A percentile compares a stretch with the other conserved stretches of the same genome.
These are phyloP conservation scores for Ustilago lituana DNA, from an alignment of 1,284 basidiomycete species.

Conservation along the genomic window DNA sequence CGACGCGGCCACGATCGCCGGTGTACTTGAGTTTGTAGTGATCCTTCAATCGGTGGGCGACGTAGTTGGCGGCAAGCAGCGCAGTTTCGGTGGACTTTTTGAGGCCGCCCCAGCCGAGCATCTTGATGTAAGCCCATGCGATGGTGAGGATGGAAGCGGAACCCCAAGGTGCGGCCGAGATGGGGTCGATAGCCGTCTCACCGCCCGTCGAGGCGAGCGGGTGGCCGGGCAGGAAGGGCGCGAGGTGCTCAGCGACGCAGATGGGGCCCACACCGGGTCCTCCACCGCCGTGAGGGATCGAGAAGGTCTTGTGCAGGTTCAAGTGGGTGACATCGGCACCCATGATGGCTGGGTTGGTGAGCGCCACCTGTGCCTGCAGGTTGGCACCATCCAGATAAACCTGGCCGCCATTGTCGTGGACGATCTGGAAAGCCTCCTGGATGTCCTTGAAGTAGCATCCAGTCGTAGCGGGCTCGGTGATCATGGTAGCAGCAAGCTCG, in stretches of 20 bases:
- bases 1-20: slow-evolving; percentile 88
- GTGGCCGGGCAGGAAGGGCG: slow-evolving; percentile 94
- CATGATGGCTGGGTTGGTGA: slow-evolving; percentile 93
- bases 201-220: slow-evolving; percentile 79
- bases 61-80: slow-evolving; percentile 95
- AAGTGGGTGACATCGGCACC: slow-evolving; percentile 97
- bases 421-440: slow-evolving; percentile 88
- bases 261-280: slow-evolving; percentile 96
- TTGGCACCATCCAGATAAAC: slow-evolving; percentile 96
- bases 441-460: slow-evolving; percentile 96
- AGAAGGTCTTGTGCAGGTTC: slow-evolving; percentile 96
- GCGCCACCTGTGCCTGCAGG: slow-evolving; percentile 91
- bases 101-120: slow-evolving; percentile 91
- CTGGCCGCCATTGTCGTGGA: slow-evolving; percentile 94
- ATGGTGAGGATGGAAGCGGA: slow-evolving; percentile 95
- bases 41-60: slow-evolving; percentile 83
- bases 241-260: slow-evolving; percentile 89
- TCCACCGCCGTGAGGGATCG: slow-evolving; percentile 95
- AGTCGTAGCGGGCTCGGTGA: slow-evolving; percentile 80
- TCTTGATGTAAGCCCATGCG: slow-evolving; percentile 84
- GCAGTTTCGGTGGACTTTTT: slow-evolving; percentile 85
- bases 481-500: slow-evolving; percentile 95
- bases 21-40: slow-evolving; percentile 90
- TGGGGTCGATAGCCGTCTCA: slow-evolving; percentile 80
- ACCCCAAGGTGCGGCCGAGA: slow-evolving; percentile 91